A percentile compares a stretch with the other conserved stretches of the same genome.
Evolutionary conservation across 345 rosid species (phyloP).

Genomic region (Iberis pinnata): DNA sequence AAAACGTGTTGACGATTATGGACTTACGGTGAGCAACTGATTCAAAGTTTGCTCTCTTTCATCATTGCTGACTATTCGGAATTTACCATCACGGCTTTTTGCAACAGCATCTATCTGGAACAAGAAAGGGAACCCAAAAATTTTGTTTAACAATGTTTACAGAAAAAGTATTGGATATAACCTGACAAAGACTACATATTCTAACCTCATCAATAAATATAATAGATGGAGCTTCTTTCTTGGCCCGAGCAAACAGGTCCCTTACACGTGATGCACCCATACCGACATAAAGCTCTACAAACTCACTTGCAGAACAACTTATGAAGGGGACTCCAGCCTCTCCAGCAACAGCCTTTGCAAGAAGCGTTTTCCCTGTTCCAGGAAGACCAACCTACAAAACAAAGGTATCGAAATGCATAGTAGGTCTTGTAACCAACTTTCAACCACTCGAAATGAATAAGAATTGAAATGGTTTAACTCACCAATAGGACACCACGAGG

Average conservation of each 20-base stretch:
- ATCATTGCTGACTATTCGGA: slow-evolving; percentile 75
- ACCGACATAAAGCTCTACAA: slow-evolving; percentile 89
- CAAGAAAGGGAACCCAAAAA: slow-evolving; percentile 6
- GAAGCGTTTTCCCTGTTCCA: slow-evolving; percentile 91
- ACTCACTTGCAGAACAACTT: slow-evolving; percentile 96
- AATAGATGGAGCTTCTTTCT: slow-evolving; percentile 96
- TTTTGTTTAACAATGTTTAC: neutral
- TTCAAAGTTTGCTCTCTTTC: slow-evolving; percentile 98
- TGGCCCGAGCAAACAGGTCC: slow-evolving; percentile 91
- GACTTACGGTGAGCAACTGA: slow-evolving; percentile 83
- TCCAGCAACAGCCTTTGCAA: slow-evolving; percentile 93
- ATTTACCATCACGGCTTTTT: slow-evolving; percentile 93
- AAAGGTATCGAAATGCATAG: slow-evolving; percentile 24
- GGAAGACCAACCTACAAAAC: slow-evolving; percentile 82
- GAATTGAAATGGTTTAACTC: slow-evolving; percentile 29
- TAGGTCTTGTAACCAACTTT: neutral
- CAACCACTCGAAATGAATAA: neutral
- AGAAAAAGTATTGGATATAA: neutral
- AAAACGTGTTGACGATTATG: slow-evolving; percentile 1
- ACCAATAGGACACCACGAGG: slow-evolving; percentile 96
- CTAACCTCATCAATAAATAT: slow-evolving; percentile 91
- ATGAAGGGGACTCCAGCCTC: slow-evolving; percentile 94
- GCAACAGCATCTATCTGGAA: slow-evolving; percentile 98
- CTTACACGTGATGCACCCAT: slow-evolving; percentile 99
- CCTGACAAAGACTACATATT: slow-evolving; percentile 1